phyloP scores from a whole-genome alignment of 495 filamentous ascomycete genomes.

The Aspergillus heteromorphus region DNA sequence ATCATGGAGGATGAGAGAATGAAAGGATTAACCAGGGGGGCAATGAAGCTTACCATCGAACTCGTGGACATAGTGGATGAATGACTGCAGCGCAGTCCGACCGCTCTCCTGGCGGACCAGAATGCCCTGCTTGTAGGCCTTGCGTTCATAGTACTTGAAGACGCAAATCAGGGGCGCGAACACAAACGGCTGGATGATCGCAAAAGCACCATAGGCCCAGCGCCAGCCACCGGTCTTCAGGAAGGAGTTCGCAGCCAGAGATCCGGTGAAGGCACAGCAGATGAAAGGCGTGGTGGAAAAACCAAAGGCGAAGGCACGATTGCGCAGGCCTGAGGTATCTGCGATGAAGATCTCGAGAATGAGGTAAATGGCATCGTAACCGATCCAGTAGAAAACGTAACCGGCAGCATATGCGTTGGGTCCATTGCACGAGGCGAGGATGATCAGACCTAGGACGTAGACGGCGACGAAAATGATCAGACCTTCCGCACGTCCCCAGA shows the following conservation, averaged over 20 bases:
- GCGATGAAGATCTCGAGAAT: conserved; percentile 58
- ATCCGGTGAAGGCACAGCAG: conserved; percentile 44
- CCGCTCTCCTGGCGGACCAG: conserved; percentile 32
- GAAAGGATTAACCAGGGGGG: conserved; percentile 5
- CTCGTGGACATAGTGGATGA: conserved; percentile 53
- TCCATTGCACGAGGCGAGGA: conserved; percentile 45
- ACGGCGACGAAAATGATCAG: conserved; percentile 41
- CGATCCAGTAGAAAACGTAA: conserved; percentile 52
- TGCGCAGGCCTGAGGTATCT: conserved; percentile 58
- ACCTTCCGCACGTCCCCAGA: conserved; percentile 56
- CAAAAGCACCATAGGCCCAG: conserved; percentile 60
- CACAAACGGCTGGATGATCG: conserved; percentile 53
- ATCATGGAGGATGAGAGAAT: neutral
- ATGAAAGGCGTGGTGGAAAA: conserved; percentile 63
- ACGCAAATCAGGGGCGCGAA: conserved; percentile 48
- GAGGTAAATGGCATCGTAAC: conserved; percentile 54
- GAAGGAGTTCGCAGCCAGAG: conserved; percentile 33
- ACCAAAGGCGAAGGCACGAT: conserved; percentile 58
- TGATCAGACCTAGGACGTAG: conserved; percentile 40
- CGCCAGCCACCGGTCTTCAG: conserved; percentile 51
- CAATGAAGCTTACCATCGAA: conserved; percentile 57
- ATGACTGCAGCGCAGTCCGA: conserved; percentile 42
- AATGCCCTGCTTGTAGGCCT: conserved; percentile 48
- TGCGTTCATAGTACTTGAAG: conserved; percentile 53
- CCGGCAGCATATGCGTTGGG: conserved; percentile 45